Evolutionary conservation across 2,329 filamentous ascomycete genomes (phyloP), one percentile per base, ranked within the genome.

Genomic region (Chrysoporthe austroafricana): DNA sequence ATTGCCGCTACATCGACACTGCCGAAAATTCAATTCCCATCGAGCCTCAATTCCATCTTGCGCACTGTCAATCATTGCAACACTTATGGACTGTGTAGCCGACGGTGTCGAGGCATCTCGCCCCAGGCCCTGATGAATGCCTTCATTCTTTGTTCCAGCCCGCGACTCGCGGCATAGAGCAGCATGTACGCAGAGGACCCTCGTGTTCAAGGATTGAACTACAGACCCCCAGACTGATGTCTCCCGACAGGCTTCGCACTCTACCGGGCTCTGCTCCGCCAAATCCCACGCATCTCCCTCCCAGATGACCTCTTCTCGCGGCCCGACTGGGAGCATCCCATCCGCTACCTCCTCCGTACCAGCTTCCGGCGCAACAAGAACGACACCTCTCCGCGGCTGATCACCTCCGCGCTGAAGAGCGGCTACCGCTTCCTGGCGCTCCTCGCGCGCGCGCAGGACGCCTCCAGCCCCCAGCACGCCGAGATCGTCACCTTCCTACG

Each of bases 231-330:
- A 44, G 44, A 61, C 66, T 70, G 46, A 67, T 42, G n/a, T 57
- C 32, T 44, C 48, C 11, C 11, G 32, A 7, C 71, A 90, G 89
- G 87, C 75, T 84, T 92, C 70, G 90, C 91, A 62, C 87, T 95
- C 61, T 94, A 90, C 79, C 86, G 90, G 70, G 88, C 90, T 46
- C 86, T 95, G 66, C 79, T 93, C 63, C 83, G 83, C 70, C 84
- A 87, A 78, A 87, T 83, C 68, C 77, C 80, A 42, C 80, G 77
- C 52, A 78, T 91, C 44, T 79, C 84, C 1, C 78, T 92, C 1
- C 83, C 86, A 1, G 73, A 81, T 74, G 80, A 86, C 59, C 73
- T 85, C 26, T 73, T 76, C 7, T 70, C 73, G 1, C 75, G 71
- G 63, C 76, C 74, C 64, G 70, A 62, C 68, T 73, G 52, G 21